Evolutionary conservation across 169 alveolate genomes (phyloP).

Genomic region (Haemoproteus tartakovskyi): DNA sequence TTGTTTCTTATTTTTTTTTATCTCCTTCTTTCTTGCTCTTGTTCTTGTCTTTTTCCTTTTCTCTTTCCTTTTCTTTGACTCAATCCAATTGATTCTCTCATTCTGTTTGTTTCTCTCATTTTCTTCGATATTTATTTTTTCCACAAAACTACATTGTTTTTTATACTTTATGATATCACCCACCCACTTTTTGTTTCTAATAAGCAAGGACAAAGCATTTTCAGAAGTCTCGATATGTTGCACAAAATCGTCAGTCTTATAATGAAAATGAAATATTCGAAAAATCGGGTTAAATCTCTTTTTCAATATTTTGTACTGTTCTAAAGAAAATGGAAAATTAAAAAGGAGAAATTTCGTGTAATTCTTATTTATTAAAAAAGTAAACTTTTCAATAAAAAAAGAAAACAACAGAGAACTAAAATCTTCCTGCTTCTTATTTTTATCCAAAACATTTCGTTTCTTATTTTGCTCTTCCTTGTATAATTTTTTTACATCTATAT

Average conservation of each 20-base stretch:
- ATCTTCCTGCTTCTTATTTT: background rate
- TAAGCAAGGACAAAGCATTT: too few species aligned
- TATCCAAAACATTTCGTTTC: background rate
- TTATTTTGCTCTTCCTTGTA: slow-evolving; percentile 9
- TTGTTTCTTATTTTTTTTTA: background rate
- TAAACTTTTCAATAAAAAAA: slow-evolving; percentile 15
- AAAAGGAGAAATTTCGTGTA: slow-evolving; percentile 22
- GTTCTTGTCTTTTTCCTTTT: background rate
- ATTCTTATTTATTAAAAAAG: slow-evolving; percentile 1
- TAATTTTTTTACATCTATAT: slow-evolving; percentile 3
- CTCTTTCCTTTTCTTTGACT: slow-evolving; percentile 17
- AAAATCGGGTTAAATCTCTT: slow-evolving; percentile 1
- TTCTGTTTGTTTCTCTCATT: too few species aligned
- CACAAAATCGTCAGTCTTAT: background rate
- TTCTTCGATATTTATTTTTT: too few species aligned
- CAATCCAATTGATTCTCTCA: too few species aligned
- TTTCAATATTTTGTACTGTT: slow-evolving; percentile 7
- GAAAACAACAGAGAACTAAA: background rate
- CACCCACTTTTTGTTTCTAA: too few species aligned
- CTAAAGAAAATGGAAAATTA: slow-evolving; percentile 4
- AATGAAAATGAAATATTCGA: slow-evolving; percentile 9
- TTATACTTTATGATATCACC: too few species aligned
- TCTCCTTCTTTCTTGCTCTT: background rate
- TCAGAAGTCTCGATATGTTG: background rate
- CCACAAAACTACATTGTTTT: too few species aligned